Percentiles rank a stretch among this genome's conserved stretches.
Evolutionary conservation across 371 early-diverging fungal species (phyloP).

Genomic region (Actinomucor elegans): DNA sequence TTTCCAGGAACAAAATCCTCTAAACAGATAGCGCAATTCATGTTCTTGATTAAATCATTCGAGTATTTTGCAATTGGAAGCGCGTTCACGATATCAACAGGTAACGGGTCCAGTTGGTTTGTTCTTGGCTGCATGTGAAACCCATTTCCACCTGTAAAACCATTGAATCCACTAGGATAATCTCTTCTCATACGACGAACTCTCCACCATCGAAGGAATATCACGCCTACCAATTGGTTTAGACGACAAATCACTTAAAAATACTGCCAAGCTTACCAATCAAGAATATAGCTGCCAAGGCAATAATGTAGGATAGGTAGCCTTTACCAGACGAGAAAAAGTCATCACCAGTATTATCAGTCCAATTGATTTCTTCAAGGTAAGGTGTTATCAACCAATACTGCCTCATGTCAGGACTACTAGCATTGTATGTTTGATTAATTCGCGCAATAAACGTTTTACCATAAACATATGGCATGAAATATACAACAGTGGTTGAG

Average conservation of each 20-base stretch:
- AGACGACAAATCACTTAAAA: too few relatives aligned
- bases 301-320: slow-evolving; percentile 44
- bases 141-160: neutral
- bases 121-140: slow-evolving; percentile 23
- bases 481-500: slow-evolving; percentile 17
- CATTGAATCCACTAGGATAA: neutral
- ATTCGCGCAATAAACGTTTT: slow-evolving; percentile 1
- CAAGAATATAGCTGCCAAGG: slow-evolving; percentile 33
- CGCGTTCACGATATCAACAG: slow-evolving; percentile 37
- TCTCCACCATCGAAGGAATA: slow-evolving; percentile 48
- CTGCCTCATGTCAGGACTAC: slow-evolving; percentile 1
- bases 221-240: slow-evolving; percentile 32
- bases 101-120: slow-evolving; percentile 30
- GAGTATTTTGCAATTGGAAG: slow-evolving; percentile 22
- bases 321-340: slow-evolving; percentile 26
- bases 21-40: slow-evolving; percentile 33
- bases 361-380: slow-evolving; percentile 2
- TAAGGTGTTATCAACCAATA: slow-evolving; percentile 20
- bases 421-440: slow-evolving; percentile 9
- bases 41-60: slow-evolving; percentile 20
- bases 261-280: too few relatives aligned
- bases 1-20: slow-evolving; percentile 29
- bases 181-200: slow-evolving; percentile 27
- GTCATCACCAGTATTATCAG: neutral
- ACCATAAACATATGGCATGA: slow-evolving; percentile 26